Evolutionary conservation across 345 rosid genomes (phyloP).

Genomic region (Eucalyptus sp.): DNA sequence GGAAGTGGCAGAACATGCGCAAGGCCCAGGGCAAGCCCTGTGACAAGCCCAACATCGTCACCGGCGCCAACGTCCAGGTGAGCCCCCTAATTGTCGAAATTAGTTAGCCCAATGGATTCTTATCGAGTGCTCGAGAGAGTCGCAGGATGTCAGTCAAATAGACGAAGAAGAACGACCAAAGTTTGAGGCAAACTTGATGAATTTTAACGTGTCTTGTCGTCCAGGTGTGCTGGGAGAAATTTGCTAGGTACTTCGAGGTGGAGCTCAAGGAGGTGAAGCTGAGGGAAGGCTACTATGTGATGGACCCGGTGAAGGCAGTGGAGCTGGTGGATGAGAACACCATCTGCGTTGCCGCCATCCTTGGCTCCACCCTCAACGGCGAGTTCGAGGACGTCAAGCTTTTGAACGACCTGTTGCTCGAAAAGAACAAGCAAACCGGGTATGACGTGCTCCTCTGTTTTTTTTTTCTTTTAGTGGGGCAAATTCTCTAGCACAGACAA

Average conservation of each 20-base stretch:
- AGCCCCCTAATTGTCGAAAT: not conserved
- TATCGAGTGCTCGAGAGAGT: not conserved
- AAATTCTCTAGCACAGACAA: not conserved
- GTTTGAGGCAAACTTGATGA: not conserved
- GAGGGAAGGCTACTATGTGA: conserved; percentile 78
- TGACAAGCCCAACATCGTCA: conserved; percentile 89
- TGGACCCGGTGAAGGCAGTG: conserved; percentile 89
- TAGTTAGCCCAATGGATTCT: not conserved
- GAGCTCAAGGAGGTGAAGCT: conserved; percentile 88
- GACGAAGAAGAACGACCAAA: not conserved
- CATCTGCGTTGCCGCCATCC: conserved; percentile 89
- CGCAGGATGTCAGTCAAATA: not conserved
- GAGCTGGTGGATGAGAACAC: conserved; percentile 97
- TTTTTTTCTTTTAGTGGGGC: not conserved
- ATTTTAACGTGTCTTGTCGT: not conserved
- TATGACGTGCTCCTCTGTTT: not conserved
- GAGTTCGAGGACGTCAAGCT: conserved; percentile 95
- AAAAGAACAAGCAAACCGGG: conserved; percentile 79
- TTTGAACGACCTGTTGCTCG: conserved; percentile 51
- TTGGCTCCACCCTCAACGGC: conserved; percentile 89
- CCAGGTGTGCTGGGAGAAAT: conserved; percentile 34
- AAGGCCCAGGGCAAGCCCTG: conserved; percentile 71
- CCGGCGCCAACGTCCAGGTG: conserved; percentile 95
- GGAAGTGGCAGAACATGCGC: conserved; percentile 92
- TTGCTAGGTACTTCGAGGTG: conserved; percentile 90